Evolutionary conservation across 257 asterid genomes (phyloP).

Genomic region (Solanum chmielewskii): DNA sequence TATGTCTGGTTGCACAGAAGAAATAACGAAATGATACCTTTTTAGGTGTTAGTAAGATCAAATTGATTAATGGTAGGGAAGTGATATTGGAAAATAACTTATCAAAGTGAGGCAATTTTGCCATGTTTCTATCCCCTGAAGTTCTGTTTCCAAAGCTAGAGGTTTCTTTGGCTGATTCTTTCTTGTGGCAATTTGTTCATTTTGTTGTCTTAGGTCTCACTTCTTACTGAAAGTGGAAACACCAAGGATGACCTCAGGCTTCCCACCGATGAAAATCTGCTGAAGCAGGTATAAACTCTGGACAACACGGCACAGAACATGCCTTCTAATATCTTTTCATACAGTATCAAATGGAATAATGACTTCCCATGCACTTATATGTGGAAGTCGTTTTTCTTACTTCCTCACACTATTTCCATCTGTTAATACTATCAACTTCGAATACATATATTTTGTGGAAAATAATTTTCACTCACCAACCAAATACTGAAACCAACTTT

Average conservation of each 20-base stretch:
- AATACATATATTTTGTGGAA: too few species aligned
- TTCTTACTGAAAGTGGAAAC: slow-evolving; percentile 67
- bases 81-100: neutral
- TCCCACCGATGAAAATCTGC: slow-evolving; percentile 68
- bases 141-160: neutral
- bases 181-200: neutral
- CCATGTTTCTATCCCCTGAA: neutral
- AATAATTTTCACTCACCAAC: too few species aligned
- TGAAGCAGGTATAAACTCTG: slow-evolving; percentile 27
- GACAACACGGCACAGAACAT: neutral
- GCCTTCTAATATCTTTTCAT: neutral
- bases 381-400: neutral
- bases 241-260: slow-evolving; percentile 74
- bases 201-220: slow-evolving; percentile 39
- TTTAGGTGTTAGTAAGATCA: neutral
- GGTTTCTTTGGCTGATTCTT: neutral
- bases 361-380: neutral
- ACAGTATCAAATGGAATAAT: neutral
- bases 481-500: too few species aligned
- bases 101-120: neutral
- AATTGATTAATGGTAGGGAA: neutral
- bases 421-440: too few species aligned
- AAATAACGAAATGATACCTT: neutral
- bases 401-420: too few species aligned
- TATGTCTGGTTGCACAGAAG: neutral